Percentiles rank a stretch among this genome's conserved stretches.
phyloP scores from a whole-genome alignment of 75 land plant genomes.

The Cunninghamia lanceolata region DNA sequence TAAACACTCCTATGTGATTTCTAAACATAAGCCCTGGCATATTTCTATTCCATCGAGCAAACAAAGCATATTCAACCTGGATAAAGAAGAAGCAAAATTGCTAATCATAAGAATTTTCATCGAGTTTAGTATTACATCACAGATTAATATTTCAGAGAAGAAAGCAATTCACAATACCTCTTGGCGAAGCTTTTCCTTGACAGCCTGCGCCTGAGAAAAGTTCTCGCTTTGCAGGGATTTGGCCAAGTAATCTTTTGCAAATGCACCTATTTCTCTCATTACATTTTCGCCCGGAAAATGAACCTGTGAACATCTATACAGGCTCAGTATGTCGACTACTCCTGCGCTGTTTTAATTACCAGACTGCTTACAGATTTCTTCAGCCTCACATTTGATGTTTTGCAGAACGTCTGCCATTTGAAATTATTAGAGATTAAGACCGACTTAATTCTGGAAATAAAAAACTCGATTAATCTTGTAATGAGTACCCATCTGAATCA shows the following conservation, averaged over 20 bases:
- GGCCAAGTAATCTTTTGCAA: no score
- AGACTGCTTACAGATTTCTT: no score
- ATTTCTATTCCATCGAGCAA: conserved; percentile 47
- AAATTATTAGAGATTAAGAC: not conserved
- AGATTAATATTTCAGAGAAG: not conserved
- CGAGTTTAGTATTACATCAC: not conserved
- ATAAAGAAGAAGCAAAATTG: not conserved
- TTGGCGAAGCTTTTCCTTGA: conserved; percentile 15
- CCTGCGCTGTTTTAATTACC: conserved; percentile 44
- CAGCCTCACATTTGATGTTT: no score
- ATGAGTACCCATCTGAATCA: not conserved
- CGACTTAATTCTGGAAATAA: not conserved
- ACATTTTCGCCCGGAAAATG: no score
- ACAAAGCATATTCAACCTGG: conserved; percentile 46
- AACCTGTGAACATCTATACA: conserved; percentile 61
- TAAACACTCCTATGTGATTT: no score
- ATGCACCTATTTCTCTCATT: no score
- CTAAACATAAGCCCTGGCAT: conserved; percentile 43
- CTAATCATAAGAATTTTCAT: not conserved
- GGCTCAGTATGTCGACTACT: conserved; percentile 61
- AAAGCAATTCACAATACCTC: not conserved
- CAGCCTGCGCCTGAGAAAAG: conserved; percentile 9
- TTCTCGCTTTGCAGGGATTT: not conserved
- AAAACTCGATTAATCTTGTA: not conserved
- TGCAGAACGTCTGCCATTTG: conserved; percentile 2